These are phyloP conservation scores for Aphanomyces invadans DNA, from an alignment of 352 stramenopile species.

Conservation along the genomic window DNA sequence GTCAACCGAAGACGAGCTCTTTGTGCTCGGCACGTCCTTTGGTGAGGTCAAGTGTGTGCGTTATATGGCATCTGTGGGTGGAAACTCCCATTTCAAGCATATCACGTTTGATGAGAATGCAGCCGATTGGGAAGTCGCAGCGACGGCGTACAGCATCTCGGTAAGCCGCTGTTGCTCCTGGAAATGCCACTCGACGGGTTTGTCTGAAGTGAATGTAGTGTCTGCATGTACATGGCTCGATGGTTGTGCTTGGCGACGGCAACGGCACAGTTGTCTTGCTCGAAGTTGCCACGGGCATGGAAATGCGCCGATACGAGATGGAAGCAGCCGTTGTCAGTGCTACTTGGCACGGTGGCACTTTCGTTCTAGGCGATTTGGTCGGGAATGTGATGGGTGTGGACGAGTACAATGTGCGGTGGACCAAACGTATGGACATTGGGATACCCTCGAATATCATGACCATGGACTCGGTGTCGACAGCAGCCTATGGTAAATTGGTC, in stretches of 20 bases:
- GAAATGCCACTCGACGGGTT: too few species aligned
- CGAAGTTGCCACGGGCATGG: conserved; percentile 1
- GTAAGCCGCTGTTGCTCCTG: neutral
- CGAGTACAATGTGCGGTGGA: conserved; percentile 11
- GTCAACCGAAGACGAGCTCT: neutral
- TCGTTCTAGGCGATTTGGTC: conserved; percentile 14
- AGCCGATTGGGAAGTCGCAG: neutral
- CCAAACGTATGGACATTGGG: conserved; percentile 15
- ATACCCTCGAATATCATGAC: neutral
- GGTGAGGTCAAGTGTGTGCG: conserved; percentile 17
- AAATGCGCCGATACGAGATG: conserved; percentile 19
- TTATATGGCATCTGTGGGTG: neutral
- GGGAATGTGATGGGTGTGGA: conserved; percentile 18
- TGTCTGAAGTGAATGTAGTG: conserved; percentile 15
- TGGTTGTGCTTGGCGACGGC: conserved; percentile 1
- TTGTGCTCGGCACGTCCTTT: conserved; percentile 14
- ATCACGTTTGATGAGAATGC: neutral
- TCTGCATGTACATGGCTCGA: neutral
- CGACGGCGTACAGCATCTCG: conserved; percentile 5
- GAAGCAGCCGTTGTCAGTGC: conserved; percentile 8
- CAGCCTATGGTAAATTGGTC: neutral
- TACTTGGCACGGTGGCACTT: conserved; percentile 6
- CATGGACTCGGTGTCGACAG: neutral
- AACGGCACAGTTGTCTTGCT: conserved; percentile 12
- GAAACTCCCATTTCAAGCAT: neutral